Percentiles rank a stretch among this genome's conserved stretches.
phyloP scores from a whole-genome alignment of 495 filamentous ascomycete species.

The Tuber calosporum region DNA sequence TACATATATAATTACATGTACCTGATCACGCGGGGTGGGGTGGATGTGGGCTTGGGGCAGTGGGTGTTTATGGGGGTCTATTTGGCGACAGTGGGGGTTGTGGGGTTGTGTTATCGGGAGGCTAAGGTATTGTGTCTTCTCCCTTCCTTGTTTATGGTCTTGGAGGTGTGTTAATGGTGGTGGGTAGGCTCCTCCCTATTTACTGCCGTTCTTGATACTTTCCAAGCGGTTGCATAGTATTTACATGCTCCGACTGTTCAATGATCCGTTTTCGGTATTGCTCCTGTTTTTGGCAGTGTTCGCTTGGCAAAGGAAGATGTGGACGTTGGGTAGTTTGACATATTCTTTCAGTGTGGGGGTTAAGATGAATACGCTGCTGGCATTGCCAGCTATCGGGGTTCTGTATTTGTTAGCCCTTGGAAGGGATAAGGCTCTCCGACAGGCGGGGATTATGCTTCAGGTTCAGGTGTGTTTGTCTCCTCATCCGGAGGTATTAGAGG shows the following conservation, averaged over 20 bases:
- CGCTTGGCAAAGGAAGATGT: conserved; percentile 62
- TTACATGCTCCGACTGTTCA: conserved; percentile 87
- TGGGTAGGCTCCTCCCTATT: conserved; percentile 68
- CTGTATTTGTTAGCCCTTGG: conserved; percentile 65
- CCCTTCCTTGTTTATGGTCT: conserved; percentile 7
- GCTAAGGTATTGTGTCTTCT: conserved; percentile 51
- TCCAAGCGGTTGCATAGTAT: conserved; percentile 92
- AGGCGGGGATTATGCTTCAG: conserved; percentile 63
- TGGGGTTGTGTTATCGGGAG: conserved; percentile 72
- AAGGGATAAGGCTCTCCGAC: conserved; percentile 54
- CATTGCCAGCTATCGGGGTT: conserved; percentile 68
- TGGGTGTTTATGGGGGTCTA: conserved; percentile 73
- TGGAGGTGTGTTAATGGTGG: conserved; percentile 11
- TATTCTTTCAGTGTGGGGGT: conserved; percentile 76
- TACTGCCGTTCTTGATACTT: conserved; percentile 77
- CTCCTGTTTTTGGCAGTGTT: conserved; percentile 76
- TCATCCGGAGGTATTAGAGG: conserved; percentile 7
- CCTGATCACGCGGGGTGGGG: conserved; percentile 66
- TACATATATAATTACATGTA: conserved; percentile 81
- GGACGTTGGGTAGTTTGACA: conserved; percentile 60
- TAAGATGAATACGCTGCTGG: conserved; percentile 87
- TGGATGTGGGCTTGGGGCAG: conserved; percentile 71
- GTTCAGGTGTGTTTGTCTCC: conserved; percentile 53
- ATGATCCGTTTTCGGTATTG: conserved; percentile 79
- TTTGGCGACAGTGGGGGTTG: conserved; percentile 62